phyloP scores from a whole-genome alignment of 1,139 yeast species.

The Pichia terricola region DNA sequence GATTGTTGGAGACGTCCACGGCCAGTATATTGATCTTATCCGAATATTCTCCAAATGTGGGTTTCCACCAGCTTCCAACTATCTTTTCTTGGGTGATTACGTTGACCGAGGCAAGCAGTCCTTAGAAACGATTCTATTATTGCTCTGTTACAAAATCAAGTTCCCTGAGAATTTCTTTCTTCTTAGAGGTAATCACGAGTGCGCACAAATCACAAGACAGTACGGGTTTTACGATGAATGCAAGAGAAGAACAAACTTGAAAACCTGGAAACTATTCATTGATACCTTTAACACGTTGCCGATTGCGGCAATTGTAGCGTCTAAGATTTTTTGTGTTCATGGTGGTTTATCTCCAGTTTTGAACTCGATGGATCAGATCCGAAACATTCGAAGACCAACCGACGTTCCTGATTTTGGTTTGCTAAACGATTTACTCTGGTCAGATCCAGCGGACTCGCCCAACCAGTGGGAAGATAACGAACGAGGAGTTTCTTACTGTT shows the following conservation, averaged over 20 bases:
- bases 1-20: slow-evolving; percentile 96
- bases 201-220: slow-evolving; percentile 91
- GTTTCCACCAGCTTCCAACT: slow-evolving; percentile 93
- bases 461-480: slow-evolving; percentile 99
- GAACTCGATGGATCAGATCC: slow-evolving; percentile 83
- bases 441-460: slow-evolving; percentile 62
- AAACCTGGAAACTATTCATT: slow-evolving; percentile 87
- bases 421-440: slow-evolving; percentile 86
- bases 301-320: slow-evolving; percentile 91
- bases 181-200: slow-evolving; percentile 91
- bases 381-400: slow-evolving; percentile 87
- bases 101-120: slow-evolving; percentile 96
- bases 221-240: slow-evolving; percentile 97
- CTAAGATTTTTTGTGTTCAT: slow-evolving; percentile 93
- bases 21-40: slow-evolving; percentile 87
- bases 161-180: slow-evolving; percentile 93
- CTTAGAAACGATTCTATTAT: slow-evolving; percentile 74
- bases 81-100: slow-evolving; percentile 87
- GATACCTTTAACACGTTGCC: slow-evolving; percentile 94
- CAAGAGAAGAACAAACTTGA: slow-evolving; percentile 76
- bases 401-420: slow-evolving; percentile 96
- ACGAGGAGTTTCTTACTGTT: slow-evolving; percentile 95
- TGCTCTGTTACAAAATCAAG: slow-evolving; percentile 86
- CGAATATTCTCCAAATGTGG: slow-evolving; percentile 93
- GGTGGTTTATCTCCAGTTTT: slow-evolving; percentile 93